Base-by-base conservation (phyloP, 768 basidiomycete species). In the Inosperma sp. region DNA sequence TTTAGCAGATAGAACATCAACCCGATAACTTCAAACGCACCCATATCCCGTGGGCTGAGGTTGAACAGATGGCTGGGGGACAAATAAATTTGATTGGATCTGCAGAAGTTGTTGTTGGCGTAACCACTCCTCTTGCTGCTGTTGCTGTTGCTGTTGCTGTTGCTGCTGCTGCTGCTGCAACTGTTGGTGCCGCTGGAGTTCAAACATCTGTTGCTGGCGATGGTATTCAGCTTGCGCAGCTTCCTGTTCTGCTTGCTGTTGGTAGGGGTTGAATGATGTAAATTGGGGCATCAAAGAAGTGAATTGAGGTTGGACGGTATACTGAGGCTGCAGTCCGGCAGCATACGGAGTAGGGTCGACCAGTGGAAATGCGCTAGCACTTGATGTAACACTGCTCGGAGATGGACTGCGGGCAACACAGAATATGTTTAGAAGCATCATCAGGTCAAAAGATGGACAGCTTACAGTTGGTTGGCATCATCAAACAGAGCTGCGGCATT, bases 221-320 rank as follows among this genome's bases (percentile, higher is more conserved):
- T 83, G 59, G 75, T 82, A 86, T 56, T 90, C 86, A 30, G 85
- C 84, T 71, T 88, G 88, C 60, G 84, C 79, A 13, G 85, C 85
- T 66, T 95, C 92, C 59, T 94, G 92, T 60, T 94, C 88, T 40
- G 86, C 82, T 27, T 64, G 94, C 65, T 93, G 92, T 62, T 91
- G 88, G 56, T 91, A 93, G 0, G 90, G 90, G 66, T 98, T 98
- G 77, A 92, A 97, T 1, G 88, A 83, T 7, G 90, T 93, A 65
- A 88, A 90, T 60, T 94, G 93, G 0, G 88, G 88, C 57, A 86
- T 86, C 37, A 92, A 60, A 10, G 77, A 70, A 1, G 87, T 88
- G 62, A 77, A 84, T 59, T 93, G 92, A 2, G 88, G 86, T 62
- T 90, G 88, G 23, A 91, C 57, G 5, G 75, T 77, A 49, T 62